Evolutionary conservation across 495 filamentous ascomycete species (phyloP).

Genomic region (Penicillium canariense): DNA sequence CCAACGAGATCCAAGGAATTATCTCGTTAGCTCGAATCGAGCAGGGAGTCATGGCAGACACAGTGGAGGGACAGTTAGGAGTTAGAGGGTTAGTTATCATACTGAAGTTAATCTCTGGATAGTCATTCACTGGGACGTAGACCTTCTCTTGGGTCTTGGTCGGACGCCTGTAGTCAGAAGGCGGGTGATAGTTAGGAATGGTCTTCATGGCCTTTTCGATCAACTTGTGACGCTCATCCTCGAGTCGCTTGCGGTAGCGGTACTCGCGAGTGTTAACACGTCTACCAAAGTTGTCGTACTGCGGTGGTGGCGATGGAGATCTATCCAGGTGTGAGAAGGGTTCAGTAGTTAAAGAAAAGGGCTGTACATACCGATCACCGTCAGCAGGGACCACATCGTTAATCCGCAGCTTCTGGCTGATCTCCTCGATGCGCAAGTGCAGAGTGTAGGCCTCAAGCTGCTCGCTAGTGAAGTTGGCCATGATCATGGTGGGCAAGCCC

Average conservation of each 20-base stretch:
- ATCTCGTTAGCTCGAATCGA: constrained; percentile 47
- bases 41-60: constrained; percentile 48
- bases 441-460: constrained; percentile 95
- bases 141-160: constrained; percentile 99
- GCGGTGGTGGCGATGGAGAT: constrained; percentile 91
- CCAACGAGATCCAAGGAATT: constrained; percentile 38
- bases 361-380: constrained; percentile 74
- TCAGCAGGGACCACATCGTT: constrained; percentile 96
- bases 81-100: constrained; percentile 99
- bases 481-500: constrained; percentile 94
- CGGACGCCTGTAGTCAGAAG: constrained; percentile 93
- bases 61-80: constrained; percentile 59
- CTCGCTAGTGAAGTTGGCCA: constrained; percentile 94
- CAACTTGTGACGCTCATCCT: constrained; percentile 97
- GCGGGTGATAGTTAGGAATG: constrained; percentile 97
- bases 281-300: constrained; percentile 97
- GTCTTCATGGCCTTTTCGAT: constrained; percentile 98
- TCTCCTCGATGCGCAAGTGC: constrained; percentile 95
- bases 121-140: constrained; percentile 99
- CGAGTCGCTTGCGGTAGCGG: constrained; percentile 93
- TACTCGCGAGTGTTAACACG: constrained; percentile 98
- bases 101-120: constrained; percentile 99
- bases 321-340: constrained; percentile 44
- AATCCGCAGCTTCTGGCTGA: constrained; percentile 97
- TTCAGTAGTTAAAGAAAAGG: neutral